Evolutionary conservation across 2,329 filamentous ascomycete species (phyloP).

Genomic region (Fusarium acutatum): DNA sequence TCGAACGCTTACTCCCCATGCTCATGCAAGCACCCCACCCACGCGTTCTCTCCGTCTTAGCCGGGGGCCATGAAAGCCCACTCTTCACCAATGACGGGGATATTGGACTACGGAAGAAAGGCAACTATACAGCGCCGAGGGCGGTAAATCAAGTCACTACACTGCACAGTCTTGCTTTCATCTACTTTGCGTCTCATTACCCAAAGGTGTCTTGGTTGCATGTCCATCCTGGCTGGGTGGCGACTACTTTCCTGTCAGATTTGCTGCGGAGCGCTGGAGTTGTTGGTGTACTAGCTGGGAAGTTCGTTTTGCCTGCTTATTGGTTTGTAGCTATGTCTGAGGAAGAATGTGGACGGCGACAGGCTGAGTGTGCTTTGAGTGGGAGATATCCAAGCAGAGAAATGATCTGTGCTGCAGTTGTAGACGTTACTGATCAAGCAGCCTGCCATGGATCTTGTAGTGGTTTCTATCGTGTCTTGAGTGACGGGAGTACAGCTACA

Average conservation of each 20-base stretch:
- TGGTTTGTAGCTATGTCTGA: background rate
- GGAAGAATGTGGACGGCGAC: background rate
- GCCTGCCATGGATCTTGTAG: background rate
- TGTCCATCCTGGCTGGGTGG: background rate
- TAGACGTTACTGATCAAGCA: background rate
- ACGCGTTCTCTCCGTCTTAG: background rate
- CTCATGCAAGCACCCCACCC: background rate
- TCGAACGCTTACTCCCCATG: background rate
- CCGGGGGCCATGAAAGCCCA: background rate
- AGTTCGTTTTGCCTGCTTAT: background rate
- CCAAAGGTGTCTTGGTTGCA: background rate
- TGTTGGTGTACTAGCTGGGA: background rate
- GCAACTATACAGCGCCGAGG: background rate
- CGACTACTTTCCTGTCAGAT: background rate
- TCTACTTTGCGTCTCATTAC: background rate
- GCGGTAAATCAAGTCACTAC: background rate
- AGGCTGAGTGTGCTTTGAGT: background rate
- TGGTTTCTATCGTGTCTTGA: background rate
- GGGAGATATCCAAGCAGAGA: background rate
- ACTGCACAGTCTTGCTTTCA: background rate
- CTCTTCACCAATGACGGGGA: background rate
- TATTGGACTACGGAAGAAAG: background rate
- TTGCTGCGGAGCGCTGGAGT: background rate
- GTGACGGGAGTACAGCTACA: background rate
- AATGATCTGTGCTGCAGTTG: background rate